Base-by-base conservation (phyloP, 2,329 filamentous ascomycete genomes). In the Aotearoamyces nothofagi region DNA sequence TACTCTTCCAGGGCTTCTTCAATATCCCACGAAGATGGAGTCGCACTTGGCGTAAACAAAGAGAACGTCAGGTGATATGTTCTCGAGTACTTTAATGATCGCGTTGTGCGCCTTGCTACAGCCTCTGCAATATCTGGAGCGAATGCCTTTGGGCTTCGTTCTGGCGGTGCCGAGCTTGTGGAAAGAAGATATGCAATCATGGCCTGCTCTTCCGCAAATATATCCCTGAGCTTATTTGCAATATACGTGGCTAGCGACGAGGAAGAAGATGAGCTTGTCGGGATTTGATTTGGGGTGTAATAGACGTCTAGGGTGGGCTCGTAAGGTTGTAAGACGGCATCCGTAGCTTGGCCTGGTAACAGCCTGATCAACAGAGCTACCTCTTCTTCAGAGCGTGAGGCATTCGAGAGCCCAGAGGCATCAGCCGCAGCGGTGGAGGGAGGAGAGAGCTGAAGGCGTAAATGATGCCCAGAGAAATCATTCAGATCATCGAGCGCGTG, bases 31-130 rank as follows among this genome's bases (percentile, higher is more conserved):
- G 77, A 78, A 17, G 79, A 92, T 2, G 90, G 90, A 0, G 61
- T 52, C 1, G 78, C 67, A 2, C 74, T 74, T 9, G 79, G 78
- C 0, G 83, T 90, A 50, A 98, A 96, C 3, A 98, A 63, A 0
- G 90, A 98, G 47, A 98, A 93, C 0, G 86, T 93, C 15, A 98
- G 61, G 49, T 98, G 90, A 50, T 96, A 98, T 0, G 82, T 92
- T 9, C 86, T 75, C 4, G 90, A 78, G 50, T 94, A 92, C 49
- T 87, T 92, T 46, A 96, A 68, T 1, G 84, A 83, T 28, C 84
- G 68, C 3, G 80, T 90, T 19, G 80, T 80, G 36, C 84, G 78
- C 65, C 62, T 78, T 43, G 56, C 67, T 41, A 71, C 60, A 1
- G 64, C 58, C 22, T 70, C 69, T 14, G 63, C 57, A 1, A 63